Conservation (phyloP, 805 yeast species). For the Torulaspora indica region DNA sequence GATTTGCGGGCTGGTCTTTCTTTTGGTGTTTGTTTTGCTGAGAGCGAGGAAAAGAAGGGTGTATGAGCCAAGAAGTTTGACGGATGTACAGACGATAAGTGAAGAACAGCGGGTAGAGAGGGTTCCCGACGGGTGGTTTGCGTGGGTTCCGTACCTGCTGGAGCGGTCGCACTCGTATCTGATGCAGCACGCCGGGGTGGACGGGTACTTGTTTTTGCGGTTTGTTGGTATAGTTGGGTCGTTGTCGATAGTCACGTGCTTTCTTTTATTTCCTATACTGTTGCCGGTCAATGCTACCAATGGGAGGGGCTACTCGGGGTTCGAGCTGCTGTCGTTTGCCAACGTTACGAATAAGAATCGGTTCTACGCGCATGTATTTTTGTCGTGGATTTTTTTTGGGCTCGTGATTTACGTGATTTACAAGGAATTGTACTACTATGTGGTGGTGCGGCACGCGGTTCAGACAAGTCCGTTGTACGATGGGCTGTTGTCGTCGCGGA, state of each 20-base stretch:
- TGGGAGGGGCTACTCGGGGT: slow-evolving; percentile 51
- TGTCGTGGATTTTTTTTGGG: slow-evolving; percentile 72
- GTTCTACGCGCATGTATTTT: slow-evolving; percentile 67
- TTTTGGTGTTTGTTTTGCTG: slow-evolving; percentile 54
- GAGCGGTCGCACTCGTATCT: slow-evolving; percentile 55
- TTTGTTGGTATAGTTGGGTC: slow-evolving; percentile 53
- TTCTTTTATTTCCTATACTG: slow-evolving; percentile 61
- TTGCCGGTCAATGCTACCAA: slow-evolving; percentile 73
- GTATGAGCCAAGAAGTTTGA: slow-evolving; percentile 72
- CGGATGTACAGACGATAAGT: slow-evolving; percentile 32
- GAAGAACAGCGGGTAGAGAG: slow-evolving; percentile 58
- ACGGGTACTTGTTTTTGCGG: slow-evolving; percentile 72
- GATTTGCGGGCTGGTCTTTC: slow-evolving; percentile 51
- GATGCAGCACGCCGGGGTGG: slow-evolving; percentile 66
- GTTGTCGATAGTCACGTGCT: slow-evolving; percentile 49
- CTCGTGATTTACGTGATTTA: slow-evolving; percentile 60
- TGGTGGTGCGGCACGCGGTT: slow-evolving; percentile 64
- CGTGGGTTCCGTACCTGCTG: slow-evolving; percentile 53
- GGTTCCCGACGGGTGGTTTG: slow-evolving; percentile 55
- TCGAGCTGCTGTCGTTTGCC: slow-evolving; percentile 59
- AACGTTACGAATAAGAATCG: slow-evolving; percentile 61
- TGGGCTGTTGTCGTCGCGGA: slow-evolving; percentile 62
- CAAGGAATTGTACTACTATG: slow-evolving; percentile 68
- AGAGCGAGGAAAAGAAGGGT: slow-evolving; percentile 64
- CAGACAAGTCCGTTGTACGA: slow-evolving; percentile 72